Evolutionary conservation across 371 early-diverging fungal genomes (phyloP).

Genomic region (Haplosporangium sp.): DNA sequence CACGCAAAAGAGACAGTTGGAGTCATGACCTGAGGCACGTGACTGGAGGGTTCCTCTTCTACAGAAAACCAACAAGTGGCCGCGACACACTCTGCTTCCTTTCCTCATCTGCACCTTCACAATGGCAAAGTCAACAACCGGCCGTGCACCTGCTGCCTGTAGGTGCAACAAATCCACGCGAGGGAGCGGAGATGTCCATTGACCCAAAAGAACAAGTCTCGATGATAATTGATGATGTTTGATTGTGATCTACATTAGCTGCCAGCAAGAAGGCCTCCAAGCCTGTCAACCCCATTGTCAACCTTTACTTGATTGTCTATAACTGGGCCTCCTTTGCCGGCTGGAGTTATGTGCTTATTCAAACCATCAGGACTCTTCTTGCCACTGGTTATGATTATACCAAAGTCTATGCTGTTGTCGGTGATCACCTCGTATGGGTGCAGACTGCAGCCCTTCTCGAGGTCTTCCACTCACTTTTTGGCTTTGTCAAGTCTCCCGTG

Average conservation of each 20-base stretch:
- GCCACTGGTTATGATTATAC: constrained; percentile 62
- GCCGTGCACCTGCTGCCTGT: constrained; percentile 21
- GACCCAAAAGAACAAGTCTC: background rate
- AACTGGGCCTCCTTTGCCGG: constrained; percentile 79
- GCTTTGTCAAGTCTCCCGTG: constrained; percentile 85
- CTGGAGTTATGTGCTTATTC: constrained; percentile 79
- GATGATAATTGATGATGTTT: background rate
- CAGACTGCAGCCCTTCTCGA: constrained; percentile 87
- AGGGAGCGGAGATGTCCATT: no score
- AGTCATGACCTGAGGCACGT: no score
- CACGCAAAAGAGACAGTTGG: no score
- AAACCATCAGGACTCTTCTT: constrained; percentile 62
- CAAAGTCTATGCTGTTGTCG: constrained; percentile 68
- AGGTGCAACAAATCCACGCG: no score
- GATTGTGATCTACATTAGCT: constrained; percentile 6
- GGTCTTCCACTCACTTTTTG: constrained; percentile 63
- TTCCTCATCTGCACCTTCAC: constrained; percentile 3
- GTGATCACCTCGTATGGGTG: constrained; percentile 68
- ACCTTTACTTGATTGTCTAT: constrained; percentile 81
- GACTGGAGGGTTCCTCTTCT: no score
- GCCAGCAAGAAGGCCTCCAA: constrained; percentile 45
- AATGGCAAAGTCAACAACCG: constrained; percentile 35
- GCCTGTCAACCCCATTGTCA: constrained; percentile 51
- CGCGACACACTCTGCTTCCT: background rate
- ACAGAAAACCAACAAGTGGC: no score